Percentiles rank a stretch among this genome's conserved stretches.
Evolutionary conservation across 83 land plant species (phyloP).

Genomic region (Picea engelmannii): DNA sequence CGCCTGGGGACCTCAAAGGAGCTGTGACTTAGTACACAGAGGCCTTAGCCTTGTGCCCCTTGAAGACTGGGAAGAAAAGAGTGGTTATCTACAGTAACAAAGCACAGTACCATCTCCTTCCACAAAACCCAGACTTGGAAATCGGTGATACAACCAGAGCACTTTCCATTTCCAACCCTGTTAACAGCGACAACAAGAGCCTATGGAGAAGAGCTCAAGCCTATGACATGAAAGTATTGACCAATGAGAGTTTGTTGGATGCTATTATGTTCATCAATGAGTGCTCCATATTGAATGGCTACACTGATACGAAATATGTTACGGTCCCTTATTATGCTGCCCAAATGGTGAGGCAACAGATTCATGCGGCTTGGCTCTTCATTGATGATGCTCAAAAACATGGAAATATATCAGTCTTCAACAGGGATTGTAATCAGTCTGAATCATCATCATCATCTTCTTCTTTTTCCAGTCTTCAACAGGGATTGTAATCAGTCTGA

Average conservation of each 20-base stretch:
- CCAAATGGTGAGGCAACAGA: conserved; percentile 75
- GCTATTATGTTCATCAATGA: conserved; percentile 75
- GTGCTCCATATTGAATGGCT: conserved; percentile 33
- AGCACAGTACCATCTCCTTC: conserved; percentile 84
- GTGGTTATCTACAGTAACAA: conserved; percentile 87
- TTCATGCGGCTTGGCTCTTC: conserved; percentile 82
- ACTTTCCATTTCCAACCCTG: conserved; percentile 62
- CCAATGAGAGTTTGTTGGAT: conserved; percentile 89
- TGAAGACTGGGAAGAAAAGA: conserved; percentile 69
- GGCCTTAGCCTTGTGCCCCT: conserved; percentile 21
- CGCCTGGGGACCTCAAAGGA: no score
- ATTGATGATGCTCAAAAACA: conserved; percentile 14
- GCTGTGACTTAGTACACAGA: no score
- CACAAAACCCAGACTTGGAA: conserved; percentile 56
- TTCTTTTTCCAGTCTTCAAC: background rate
- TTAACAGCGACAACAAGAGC: conserved; percentile 75
- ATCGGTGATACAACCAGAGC: conserved; percentile 91
- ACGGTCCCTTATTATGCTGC: conserved; percentile 75
- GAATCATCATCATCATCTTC: background rate
- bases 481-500: background rate
- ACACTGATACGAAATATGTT: conserved; percentile 28
- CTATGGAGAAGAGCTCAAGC: conserved; percentile 95
- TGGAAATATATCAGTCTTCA: background rate
- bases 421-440: background rate
- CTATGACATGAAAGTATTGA: conserved; percentile 75